phyloP scores from a whole-genome alignment of 2,329 filamentous ascomycete genomes.

The Microcera coccophila region DNA sequence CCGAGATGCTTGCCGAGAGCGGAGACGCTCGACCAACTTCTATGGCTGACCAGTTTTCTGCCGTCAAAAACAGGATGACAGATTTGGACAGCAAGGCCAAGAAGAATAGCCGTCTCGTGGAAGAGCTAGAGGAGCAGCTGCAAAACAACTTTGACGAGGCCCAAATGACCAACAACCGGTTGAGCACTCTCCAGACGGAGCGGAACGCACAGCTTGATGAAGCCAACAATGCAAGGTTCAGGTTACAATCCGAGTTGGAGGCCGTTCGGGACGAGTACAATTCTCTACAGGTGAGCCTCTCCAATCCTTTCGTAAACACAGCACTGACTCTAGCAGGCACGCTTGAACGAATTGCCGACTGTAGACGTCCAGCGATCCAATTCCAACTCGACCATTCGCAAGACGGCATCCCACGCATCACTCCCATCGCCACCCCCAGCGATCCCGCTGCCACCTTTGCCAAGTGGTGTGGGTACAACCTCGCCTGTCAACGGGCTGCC shows the following conservation, averaged over 20 bases:
- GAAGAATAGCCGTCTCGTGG: conserved; percentile 87
- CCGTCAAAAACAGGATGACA: conserved; percentile 62
- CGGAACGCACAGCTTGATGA: conserved; percentile 75
- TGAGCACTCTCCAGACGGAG: conserved; percentile 77
- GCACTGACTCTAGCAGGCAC: conserved; percentile 46
- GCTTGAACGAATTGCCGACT: conserved; percentile 51
- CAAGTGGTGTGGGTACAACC: conserved; percentile 47
- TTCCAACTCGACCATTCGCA: conserved; percentile 70
- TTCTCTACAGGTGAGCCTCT: conserved; percentile 68
- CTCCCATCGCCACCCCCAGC: conserved; percentile 91
- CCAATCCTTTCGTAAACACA: background rate
- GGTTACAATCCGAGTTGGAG: conserved; percentile 67
- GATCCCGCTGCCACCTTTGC: conserved; percentile 91
- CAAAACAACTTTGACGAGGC: conserved; percentile 94
- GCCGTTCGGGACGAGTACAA: conserved; percentile 65
- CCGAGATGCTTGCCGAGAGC: conserved; percentile 51
- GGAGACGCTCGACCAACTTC: conserved; percentile 42
- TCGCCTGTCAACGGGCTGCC: conserved; percentile 42
- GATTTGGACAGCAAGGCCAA: conserved; percentile 68
- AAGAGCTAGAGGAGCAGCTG: conserved; percentile 95
- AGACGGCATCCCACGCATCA: conserved; percentile 76
- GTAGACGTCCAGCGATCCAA: conserved; percentile 53
- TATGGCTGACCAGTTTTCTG: conserved; percentile 53
- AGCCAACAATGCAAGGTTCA: conserved; percentile 60
- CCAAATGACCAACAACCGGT: conserved; percentile 75